A percentile compares a stretch with the other conserved stretches of the same genome.
These are phyloP conservation scores for Mallotus japonicus DNA, from an alignment of 441 rosid genomes.

Conservation along the genomic window DNA sequence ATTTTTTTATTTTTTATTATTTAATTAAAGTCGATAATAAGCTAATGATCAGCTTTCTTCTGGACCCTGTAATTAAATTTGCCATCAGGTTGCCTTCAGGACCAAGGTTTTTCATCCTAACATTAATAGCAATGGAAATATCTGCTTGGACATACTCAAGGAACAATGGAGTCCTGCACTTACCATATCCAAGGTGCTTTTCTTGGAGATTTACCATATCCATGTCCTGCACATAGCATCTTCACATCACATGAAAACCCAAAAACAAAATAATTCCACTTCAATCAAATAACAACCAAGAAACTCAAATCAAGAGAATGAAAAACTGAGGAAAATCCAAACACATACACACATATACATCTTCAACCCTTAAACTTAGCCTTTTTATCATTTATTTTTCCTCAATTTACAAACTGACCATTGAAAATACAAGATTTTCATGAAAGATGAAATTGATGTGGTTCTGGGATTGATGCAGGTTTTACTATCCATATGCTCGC, in stretches of 20 bases:
- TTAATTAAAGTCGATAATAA: too few species aligned
- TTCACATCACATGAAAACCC: neutral
- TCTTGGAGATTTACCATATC: neutral
- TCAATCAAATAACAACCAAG: neutral
- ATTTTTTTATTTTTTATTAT: too few species aligned
- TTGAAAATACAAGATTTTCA: too few species aligned
- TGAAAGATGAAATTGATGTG: too few species aligned
- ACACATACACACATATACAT: too few species aligned
- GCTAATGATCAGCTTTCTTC: too few species aligned
- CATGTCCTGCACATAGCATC: neutral
- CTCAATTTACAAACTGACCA: too few species aligned
- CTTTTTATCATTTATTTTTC: too few species aligned
- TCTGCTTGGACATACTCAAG: slow-evolving; percentile 60
- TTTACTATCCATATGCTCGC: slow-evolving; percentile 59
- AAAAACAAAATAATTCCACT: neutral
- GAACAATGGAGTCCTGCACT: slow-evolving; percentile 62
- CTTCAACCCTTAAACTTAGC: too few species aligned
- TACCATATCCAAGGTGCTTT: slow-evolving; percentile 46
- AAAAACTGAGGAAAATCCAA: too few species aligned
- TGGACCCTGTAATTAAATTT: neutral
- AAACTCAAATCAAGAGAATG: too few species aligned
- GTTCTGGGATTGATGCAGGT: slow-evolving; percentile 35
- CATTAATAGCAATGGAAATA: slow-evolving; percentile 55
- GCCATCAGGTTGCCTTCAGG: slow-evolving; percentile 71
- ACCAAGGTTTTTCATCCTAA: slow-evolving; percentile 75